phyloP scores from a whole-genome alignment of 306 rosid genomes.

The Geum urbanum region DNA sequence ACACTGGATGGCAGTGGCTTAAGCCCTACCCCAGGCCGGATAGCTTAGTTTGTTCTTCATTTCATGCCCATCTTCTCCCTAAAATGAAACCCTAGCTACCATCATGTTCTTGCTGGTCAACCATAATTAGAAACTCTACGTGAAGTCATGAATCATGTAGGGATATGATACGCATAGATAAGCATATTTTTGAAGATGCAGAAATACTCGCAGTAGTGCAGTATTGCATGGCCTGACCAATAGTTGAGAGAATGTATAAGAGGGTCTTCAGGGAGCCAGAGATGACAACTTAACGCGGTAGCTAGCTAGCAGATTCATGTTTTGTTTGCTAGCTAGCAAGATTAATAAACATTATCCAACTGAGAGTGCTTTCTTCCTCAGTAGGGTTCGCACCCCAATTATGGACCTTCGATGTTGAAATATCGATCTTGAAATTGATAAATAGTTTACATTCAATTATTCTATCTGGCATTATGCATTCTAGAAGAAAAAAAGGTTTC shows the following conservation, averaged over 20 bases:
- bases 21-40: not conserved
- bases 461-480: not conserved
- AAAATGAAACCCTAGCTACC: not conserved
- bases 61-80: conserved; percentile 5
- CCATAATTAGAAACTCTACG: not conserved
- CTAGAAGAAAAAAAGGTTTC: too few species aligned
- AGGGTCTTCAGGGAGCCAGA: too few species aligned
- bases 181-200: not conserved
- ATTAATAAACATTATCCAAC: not conserved
- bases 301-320: not conserved
- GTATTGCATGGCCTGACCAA: not conserved
- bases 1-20: not conserved
- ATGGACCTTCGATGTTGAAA: not conserved
- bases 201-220: not conserved
- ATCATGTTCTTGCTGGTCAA: not conserved
- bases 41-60: not conserved
- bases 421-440: not conserved
- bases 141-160: not conserved
- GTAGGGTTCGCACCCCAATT: not conserved
- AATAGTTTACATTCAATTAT: not conserved
- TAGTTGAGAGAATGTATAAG: not conserved
- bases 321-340: conserved; percentile 10
- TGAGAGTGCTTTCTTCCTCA: not conserved
- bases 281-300: not conserved
- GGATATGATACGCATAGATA: not conserved